phyloP scores from a whole-genome alignment of 1,139 yeast genomes.

The Insectozyma bohioensis region DNA sequence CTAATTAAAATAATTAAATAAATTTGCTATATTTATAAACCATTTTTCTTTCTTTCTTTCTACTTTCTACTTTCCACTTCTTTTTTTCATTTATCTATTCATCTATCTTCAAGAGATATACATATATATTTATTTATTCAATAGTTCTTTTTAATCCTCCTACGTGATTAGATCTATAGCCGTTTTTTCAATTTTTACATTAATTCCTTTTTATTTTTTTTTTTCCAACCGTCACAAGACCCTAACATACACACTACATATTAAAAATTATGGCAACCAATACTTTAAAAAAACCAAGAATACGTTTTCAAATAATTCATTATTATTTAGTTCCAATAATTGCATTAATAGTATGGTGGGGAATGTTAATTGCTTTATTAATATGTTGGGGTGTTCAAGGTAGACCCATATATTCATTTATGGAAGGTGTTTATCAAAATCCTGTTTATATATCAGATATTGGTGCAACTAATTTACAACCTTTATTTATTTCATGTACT shows the following conservation, averaged over 20 bases:
- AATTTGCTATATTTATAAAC: no score
- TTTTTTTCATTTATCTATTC: no score
- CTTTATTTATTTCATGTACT: conserved; percentile 77
- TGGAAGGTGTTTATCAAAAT: conserved; percentile 40
- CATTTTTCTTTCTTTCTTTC: no score
- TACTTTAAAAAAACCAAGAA: conserved; percentile 10
- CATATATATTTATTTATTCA: background rate
- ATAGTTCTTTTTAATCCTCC: no score
- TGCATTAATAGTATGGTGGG: conserved; percentile 38
- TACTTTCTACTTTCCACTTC: no score
- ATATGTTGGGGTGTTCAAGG: conserved; percentile 74
- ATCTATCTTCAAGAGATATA: no score
- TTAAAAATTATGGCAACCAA: background rate
- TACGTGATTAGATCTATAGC: background rate
- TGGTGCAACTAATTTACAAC: conserved; percentile 83
- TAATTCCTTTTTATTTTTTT: background rate
- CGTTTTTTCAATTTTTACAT: background rate
- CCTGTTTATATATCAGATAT: conserved; percentile 81
- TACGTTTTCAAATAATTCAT: conserved; percentile 32
- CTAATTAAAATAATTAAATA: no score
- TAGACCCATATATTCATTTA: conserved; percentile 63
- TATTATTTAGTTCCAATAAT: conserved; percentile 35
- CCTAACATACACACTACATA: no score
- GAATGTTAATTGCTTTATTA: conserved; percentile 40
- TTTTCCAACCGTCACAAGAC: no score